Evolutionary conservation across 345 rosid genomes (phyloP), one percentile per base, ranked within the genome.

Genomic region (Lumnitzera racemosa): DNA sequence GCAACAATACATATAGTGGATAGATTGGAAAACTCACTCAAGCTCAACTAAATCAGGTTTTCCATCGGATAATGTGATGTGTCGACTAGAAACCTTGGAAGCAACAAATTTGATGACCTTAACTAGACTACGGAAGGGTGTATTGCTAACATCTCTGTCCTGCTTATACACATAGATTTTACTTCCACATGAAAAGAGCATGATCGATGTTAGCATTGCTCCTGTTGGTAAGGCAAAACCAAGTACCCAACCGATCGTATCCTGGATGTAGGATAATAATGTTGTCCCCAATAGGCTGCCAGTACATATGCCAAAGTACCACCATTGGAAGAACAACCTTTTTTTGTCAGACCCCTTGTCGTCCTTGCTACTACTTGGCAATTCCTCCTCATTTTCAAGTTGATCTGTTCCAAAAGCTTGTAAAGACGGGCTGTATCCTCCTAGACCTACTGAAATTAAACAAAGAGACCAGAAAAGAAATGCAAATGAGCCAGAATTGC

Each of bases 401-500:
- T 94, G 96, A 80, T 89, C 97, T 2, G 99, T 89, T 13, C 85
- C 99, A 51, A 94, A 89, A 57, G 97, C 97, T 72, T 94, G 99
- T 36, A 94, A 64, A 46, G 99, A 90, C 29, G 97, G 97, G 68
- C 80, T 94, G 47, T 80, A 81, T 55, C 85, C 97, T 25, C 91
- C 99, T 27, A 78, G 82, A 67, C 99, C 99, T 1, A 90, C 51
- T 20, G 99, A 87, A 55, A 88, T 83, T 66, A 90, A 65, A 67
- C 78, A 77, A 13, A 90, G 91, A 16, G 97, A 88, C 70, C 74
- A 78, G 67, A 81, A 84, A 51, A 94, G 85, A 79, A 81, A 84
- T 2, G 76, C 63, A 51, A 80, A 64, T 29, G 85, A 80, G 56
- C 74, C 69, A 17, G 65, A 61, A 49, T 60, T 75, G 72, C 65